Conservation (phyloP, 1,284 basidiomycete species). For the Pseudozyma hubeiensis region DNA sequence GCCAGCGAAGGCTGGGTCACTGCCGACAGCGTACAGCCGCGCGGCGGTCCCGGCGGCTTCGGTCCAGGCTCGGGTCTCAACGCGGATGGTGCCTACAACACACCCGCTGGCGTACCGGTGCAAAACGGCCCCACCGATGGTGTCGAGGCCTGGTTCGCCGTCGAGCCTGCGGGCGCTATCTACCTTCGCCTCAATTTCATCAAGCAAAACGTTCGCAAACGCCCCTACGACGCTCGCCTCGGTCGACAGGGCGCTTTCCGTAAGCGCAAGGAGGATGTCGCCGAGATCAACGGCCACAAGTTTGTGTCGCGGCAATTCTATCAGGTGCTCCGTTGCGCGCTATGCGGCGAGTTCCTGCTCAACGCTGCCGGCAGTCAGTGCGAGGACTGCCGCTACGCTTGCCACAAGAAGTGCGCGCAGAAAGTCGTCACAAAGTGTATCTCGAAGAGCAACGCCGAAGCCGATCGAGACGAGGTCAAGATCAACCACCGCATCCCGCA, state of each 20-base stretch:
- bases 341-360: conserved; percentile 96
- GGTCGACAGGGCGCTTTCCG: conserved; percentile 97
- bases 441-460: conserved; percentile 90
- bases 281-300: conserved; percentile 99
- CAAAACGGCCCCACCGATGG: conserved; percentile 74
- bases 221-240: conserved; percentile 86
- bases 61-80: conserved; percentile 20
- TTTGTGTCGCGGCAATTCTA: conserved; percentile 98
- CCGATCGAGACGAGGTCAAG: conserved; percentile 94
- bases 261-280: conserved; percentile 96
- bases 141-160: conserved; percentile 95
- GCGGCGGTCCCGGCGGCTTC: conserved; percentile 28
- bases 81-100: conserved; percentile 46
- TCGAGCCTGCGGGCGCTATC: conserved; percentile 97
- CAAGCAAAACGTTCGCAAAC: conserved; percentile 79
- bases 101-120: conserved; percentile 54
- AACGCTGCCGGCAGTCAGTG: conserved; percentile 98
- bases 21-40: conserved; percentile 59
- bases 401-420: conserved; percentile 97
- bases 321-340: conserved; percentile 93
- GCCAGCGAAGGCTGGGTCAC: conserved; percentile 67
- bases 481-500: conserved; percentile 99
- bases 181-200: conserved; percentile 63
- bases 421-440: conserved; percentile 99
- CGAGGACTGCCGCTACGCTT: conserved; percentile 98